Evolutionary conservation across 2,329 filamentous ascomycete genomes (phyloP), one percentile per base, ranked within the genome.

Genomic region (Nothomitra cinnamomea): DNA sequence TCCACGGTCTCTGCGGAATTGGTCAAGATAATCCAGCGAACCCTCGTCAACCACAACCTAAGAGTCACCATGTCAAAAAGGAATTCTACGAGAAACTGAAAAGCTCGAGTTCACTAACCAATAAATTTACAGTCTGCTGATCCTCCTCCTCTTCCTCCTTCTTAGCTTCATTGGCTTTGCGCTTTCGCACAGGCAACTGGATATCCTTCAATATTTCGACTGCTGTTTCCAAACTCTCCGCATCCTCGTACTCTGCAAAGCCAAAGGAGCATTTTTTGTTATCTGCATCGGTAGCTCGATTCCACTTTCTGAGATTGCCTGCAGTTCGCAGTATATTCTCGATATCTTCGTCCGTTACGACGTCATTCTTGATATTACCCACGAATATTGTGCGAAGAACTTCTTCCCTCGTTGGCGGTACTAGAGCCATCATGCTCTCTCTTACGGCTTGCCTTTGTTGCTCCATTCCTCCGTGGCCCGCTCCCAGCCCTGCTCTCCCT

Each of bases 241-340:
- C 80, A 66, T 96, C 89, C 58, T 95, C 90, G 67, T 85, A 98
- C 67, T 95, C 85, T 56, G 90, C 92, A 69, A 98, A 96, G 13
- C 90, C 92, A 72, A 96, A 96, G 58, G 82, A 83, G 67, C 83
- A 82, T 54, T 82, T 81, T 69, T 90, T 92, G 59, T 85, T 80
- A 59, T 87, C 82, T n/a, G 83, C 80, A 65, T 86, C 80, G 17
- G 78, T 79, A 35, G 81, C 83, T 56, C 87, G 75, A 58, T 89
- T 88, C 88, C 89, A 98, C 61, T 87, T 82, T 58, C 85, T 80
- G 57, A 98, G 69, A 63, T 76, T 81, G 41, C 89, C 89, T 0
- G 85, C 84, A n/a, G 82, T 77, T 47, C 77, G 71, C 43, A 98
- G 70, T 38, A 98, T 79, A 54, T 76, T 78, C 69, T 95, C 85